Evolutionary conservation across 176 grass and related monocot genomes (phyloP).

Genomic region (Tuctoria greenei): DNA sequence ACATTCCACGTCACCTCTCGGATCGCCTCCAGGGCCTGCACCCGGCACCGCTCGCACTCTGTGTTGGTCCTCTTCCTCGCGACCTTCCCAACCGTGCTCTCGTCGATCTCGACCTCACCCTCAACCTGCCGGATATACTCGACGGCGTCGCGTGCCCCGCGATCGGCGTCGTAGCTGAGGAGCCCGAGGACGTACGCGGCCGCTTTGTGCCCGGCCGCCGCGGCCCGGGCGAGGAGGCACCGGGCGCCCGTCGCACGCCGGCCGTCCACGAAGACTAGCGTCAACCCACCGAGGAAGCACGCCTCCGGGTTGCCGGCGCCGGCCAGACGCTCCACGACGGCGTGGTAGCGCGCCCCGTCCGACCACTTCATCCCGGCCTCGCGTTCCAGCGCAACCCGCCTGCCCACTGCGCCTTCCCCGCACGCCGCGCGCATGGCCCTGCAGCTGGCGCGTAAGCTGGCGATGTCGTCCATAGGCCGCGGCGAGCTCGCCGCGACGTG

Average conservation of each 20-base stretch:
- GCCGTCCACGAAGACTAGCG: neutral
- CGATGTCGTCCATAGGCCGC: neutral
- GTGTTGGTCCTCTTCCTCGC: neutral
- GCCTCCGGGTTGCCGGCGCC: conserved; percentile 20
- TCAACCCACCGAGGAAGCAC: conserved; percentile 5
- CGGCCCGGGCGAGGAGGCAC: neutral
- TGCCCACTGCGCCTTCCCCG: neutral
- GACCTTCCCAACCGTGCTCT: no score
- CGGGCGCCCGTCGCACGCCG: neutral
- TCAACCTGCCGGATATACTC: conserved; percentile 9
- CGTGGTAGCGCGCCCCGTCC: neutral
- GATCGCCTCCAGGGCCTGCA: neutral
- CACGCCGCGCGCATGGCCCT: neutral
- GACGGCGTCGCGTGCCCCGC: neutral
- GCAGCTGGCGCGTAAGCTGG: conserved; percentile 28
- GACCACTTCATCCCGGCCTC: conserved; percentile 19
- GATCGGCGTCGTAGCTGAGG: neutral
- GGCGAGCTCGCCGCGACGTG: neutral
- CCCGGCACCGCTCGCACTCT: neutral
- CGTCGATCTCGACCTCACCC: neutral
- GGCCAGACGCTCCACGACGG: conserved; percentile 16
- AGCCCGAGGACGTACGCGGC: conserved; percentile 29
- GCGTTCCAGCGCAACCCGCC: conserved; percentile 8
- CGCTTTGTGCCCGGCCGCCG: neutral
- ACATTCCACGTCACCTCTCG: conserved; percentile 15